These are phyloP conservation scores for Rosa chinensis DNA, from an alignment of 306 rosid species.

Conservation along the genomic window DNA sequence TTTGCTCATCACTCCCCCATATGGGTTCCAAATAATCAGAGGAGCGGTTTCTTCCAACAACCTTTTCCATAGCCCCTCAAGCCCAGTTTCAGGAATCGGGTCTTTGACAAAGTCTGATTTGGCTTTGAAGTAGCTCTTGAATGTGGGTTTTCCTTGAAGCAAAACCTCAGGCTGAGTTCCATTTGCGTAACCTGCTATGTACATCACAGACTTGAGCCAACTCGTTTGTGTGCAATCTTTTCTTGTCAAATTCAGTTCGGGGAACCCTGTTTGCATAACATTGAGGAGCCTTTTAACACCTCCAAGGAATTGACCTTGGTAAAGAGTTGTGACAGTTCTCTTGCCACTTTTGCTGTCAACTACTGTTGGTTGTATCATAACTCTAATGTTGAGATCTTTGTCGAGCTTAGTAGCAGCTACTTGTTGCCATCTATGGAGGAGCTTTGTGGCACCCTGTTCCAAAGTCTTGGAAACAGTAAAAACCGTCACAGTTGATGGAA, in stretches of 20 bases:
- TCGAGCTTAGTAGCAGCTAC: slow-evolving; percentile 55
- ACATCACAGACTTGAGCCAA: slow-evolving; percentile 76
- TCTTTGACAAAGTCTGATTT: slow-evolving; percentile 72
- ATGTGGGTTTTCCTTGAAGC: slow-evolving; percentile 61
- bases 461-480: slow-evolving; percentile 54
- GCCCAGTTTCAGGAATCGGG: slow-evolving; percentile 56
- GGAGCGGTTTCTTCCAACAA: slow-evolving; percentile 52
- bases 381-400: slow-evolving; percentile 61
- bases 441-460: slow-evolving; percentile 59
- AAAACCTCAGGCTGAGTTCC: slow-evolving; percentile 58
- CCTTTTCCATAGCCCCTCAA: slow-evolving; percentile 75
- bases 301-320: slow-evolving; percentile 68
- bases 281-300: slow-evolving; percentile 45
- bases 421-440: slow-evolving; percentile 63
- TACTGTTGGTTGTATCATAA: slow-evolving; percentile 41
- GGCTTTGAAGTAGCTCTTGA: slow-evolving; percentile 78
- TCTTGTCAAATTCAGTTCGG: slow-evolving; percentile 60
- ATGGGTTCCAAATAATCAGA: slow-evolving; percentile 60
- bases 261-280: slow-evolving; percentile 51
- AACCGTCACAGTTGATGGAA: slow-evolving; percentile 70
- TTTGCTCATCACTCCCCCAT: slow-evolving; percentile 70
- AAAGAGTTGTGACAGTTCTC: slow-evolving; percentile 57
- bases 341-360: slow-evolving; percentile 30
- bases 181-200: slow-evolving; percentile 62
- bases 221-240: slow-evolving; percentile 61